These are phyloP conservation scores for Filobasidium floriforme DNA, from an alignment of 768 basidiomycete species.

Conservation along the genomic window DNA sequence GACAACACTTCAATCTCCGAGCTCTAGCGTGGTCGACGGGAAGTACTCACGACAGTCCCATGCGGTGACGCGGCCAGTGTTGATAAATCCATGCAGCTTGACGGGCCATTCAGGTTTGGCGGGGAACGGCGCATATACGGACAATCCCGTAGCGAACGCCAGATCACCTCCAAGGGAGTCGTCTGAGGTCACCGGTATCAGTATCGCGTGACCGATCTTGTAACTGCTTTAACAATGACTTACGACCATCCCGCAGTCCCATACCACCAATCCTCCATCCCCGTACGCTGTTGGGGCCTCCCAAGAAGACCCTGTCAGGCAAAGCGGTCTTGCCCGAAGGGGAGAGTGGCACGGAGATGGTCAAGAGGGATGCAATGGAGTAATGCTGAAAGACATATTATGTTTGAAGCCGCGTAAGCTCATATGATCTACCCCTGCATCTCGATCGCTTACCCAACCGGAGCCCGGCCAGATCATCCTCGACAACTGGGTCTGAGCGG, in stretches of 20 bases:
- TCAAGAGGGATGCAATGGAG: conserved; percentile 65
- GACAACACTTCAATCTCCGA: background rate
- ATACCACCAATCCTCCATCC: conserved; percentile 44
- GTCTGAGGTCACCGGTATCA: conserved; percentile 5
- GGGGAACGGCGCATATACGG: conserved; percentile 37
- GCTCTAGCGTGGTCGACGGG: background rate
- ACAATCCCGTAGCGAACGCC: conserved; percentile 38
- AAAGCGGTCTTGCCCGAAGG: conserved; percentile 35
- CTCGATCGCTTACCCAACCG: conserved; percentile 48
- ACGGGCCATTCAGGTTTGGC: conserved; percentile 39
- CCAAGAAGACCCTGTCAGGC: conserved; percentile 80
- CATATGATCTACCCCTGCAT: background rate
- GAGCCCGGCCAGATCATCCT: conserved; percentile 55
- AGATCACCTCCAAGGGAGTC: conserved; percentile 44
- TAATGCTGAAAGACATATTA: conserved; percentile 51
- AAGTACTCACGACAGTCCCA: conserved; percentile 35
- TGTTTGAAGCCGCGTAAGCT: background rate
- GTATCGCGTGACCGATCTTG: background rate
- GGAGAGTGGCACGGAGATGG: conserved; percentile 61
- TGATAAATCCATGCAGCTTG: conserved; percentile 39
- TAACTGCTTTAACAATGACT: conserved; percentile 7
- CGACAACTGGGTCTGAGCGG: conserved; percentile 60
- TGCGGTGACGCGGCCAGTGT: conserved; percentile 37
- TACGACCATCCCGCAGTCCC: conserved; percentile 33
- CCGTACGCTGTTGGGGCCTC: conserved; percentile 78